Percentiles rank a stretch among this genome's conserved stretches.
Evolutionary conservation across 2,329 filamentous ascomycete species (phyloP).

Genomic region (Sporothrix brasiliensis): DNA sequence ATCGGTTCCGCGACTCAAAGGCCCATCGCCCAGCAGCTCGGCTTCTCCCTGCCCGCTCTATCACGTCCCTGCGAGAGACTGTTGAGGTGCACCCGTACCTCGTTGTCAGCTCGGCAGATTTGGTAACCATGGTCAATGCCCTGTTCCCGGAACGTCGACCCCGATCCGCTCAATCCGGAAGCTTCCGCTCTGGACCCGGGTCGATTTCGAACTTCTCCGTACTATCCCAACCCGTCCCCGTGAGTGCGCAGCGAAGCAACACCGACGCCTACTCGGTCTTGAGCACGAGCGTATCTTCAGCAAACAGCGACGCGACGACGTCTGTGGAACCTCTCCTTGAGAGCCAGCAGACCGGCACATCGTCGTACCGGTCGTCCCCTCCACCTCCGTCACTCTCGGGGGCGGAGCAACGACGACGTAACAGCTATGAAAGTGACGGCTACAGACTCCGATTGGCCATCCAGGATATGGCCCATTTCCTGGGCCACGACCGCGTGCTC

Average conservation of each 20-base stretch:
- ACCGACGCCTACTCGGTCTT: slow-evolving; percentile 70
- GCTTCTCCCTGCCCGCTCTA: slow-evolving; percentile 70
- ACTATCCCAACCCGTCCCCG: slow-evolving; percentile 69
- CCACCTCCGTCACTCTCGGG: slow-evolving; percentile 41
- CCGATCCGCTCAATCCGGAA: slow-evolving; percentile 63
- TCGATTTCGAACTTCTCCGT: slow-evolving; percentile 69
- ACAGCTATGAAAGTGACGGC: slow-evolving; percentile 65
- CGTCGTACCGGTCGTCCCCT: slow-evolving; percentile 57
- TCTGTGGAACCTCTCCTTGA: slow-evolving; percentile 67
- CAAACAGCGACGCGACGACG: slow-evolving; percentile 69
- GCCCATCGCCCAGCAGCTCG: slow-evolving; percentile 57
- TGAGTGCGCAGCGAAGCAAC: slow-evolving; percentile 57
- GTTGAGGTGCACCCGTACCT: slow-evolving; percentile 77
- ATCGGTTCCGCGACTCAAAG: slow-evolving; percentile 61
- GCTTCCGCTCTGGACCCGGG: slow-evolving; percentile 66
- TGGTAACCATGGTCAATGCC: slow-evolving; percentile 78
- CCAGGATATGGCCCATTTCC: slow-evolving; percentile 68
- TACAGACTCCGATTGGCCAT: slow-evolving; percentile 67
- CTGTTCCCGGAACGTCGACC: slow-evolving; percentile 77
- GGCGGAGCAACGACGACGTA: slow-evolving; percentile 50
- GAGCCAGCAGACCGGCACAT: slow-evolving; percentile 53
- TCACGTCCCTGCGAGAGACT: slow-evolving; percentile 74
- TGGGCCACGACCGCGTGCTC: slow-evolving; percentile 66
- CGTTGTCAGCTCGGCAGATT: slow-evolving; percentile 76
- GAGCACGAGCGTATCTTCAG: slow-evolving; percentile 72